Base-by-base conservation (phyloP, 2,329 filamentous ascomycete genomes). In the Cryphonectria carpinicola region DNA sequence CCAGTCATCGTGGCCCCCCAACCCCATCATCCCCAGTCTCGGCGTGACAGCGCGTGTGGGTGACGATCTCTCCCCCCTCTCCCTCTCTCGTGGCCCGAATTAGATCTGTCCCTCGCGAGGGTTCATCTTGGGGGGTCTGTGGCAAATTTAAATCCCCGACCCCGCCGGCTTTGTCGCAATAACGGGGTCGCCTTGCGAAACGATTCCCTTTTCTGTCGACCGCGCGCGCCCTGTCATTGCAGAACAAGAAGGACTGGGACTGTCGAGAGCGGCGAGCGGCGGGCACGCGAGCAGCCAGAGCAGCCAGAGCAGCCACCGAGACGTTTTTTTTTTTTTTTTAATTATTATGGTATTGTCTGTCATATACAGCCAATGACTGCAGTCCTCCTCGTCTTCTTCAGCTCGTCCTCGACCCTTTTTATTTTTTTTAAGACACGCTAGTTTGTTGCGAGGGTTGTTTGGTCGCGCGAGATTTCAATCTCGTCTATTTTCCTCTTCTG, bases 401-500 rank as follows among this genome's bases (percentile, higher is more conserved):
- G 25, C 61, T 43, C 61, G 22, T 39, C 61, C 8, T 64, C 10
- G 10, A 28, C 39, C 37, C 37, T 39, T 8, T 28, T 25, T 19
- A 41, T 32, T 32, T 32, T 32, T 32, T 25, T 19, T 14, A 64
- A 22, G 54, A 28, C 54, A 35, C 25, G 6, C 28, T 58, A 58
- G 54, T 13, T 28, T 58, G 54, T 58, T 28, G 54, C 54, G 54
- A 58, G n/a, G 25, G 54, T 58, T 58, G 54, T 19, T 19, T 58
- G 54, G 54, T 32, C 54, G 7, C 54, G 54, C 54, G 54, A 32
- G 14, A 58, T 32, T 32, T 43, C 49, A 65, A 64, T 69, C 49
- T 71, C 68, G 70, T 61, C 41, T 67, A 63, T 67, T 70, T 35
- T 68, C 64, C 68, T 41, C n/a, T 65, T 70, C 61, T 13, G 63